These are phyloP conservation scores for Trypanosoma lewisi DNA, from an alignment of 208 protist species.

Conservation along the genomic window DNA sequence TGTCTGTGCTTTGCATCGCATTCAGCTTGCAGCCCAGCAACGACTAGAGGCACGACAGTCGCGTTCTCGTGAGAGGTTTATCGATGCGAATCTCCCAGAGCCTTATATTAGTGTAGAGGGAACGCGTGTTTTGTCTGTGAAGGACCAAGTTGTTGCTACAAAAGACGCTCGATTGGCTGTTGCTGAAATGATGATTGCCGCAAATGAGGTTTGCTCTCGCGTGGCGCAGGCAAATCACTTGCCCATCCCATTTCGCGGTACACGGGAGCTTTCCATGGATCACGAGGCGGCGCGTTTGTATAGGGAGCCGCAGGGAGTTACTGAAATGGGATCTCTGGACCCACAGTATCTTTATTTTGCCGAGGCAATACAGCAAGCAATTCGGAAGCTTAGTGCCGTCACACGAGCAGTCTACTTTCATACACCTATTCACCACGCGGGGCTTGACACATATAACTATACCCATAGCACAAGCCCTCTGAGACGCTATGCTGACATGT, in stretches of 20 bases:
- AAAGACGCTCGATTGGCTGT: slow-evolving; percentile 79
- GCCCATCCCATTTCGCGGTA: slow-evolving; percentile 79
- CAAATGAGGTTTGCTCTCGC: slow-evolving; percentile 89
- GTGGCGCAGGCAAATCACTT: slow-evolving; percentile 74
- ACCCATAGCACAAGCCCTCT: slow-evolving; percentile 87
- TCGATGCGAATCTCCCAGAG: slow-evolving; percentile 68
- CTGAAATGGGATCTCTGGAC: slow-evolving; percentile 48
- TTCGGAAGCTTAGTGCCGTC: slow-evolving; percentile 66
- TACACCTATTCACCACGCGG: slow-evolving; percentile 68
- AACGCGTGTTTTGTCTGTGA: slow-evolving; percentile 57
- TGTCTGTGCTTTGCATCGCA: slow-evolving; percentile 37
- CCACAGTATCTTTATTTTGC: slow-evolving; percentile 57
- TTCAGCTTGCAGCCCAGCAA: slow-evolving; percentile 47
- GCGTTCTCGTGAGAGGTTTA: slow-evolving; percentile 28
- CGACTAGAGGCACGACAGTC: slow-evolving; percentile 46
- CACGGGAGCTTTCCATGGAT: slow-evolving; percentile 66
- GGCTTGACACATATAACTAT: slow-evolving; percentile 79
- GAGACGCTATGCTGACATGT: slow-evolving; percentile 86
- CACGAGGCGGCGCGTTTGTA: slow-evolving; percentile 69
- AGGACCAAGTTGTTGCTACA: slow-evolving; percentile 77
- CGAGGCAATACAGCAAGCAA: slow-evolving; percentile 64
- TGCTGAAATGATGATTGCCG: slow-evolving; percentile 90
- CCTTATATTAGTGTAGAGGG: slow-evolving; percentile 68
- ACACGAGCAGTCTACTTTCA: slow-evolving; percentile 85
- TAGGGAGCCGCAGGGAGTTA: slow-evolving; percentile 63